Conservation (phyloP, 345 rosid genomes). For the Chamaenerion angustifolium region DNA sequence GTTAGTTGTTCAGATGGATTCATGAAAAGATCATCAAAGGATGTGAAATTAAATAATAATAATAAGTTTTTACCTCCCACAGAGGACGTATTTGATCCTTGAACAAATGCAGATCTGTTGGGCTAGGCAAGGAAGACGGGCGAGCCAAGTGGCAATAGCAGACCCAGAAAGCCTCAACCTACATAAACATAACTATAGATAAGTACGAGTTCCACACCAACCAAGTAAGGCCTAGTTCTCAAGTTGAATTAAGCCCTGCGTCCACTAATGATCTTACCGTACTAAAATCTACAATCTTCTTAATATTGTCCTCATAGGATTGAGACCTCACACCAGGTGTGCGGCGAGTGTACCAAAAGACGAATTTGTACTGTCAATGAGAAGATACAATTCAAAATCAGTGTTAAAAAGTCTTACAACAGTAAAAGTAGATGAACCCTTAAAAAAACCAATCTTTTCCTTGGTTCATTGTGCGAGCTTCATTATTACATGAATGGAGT, state of each 20-base stretch:
- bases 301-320: constrained; percentile 88
- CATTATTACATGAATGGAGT: too few species aligned
- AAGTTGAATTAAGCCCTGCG: too few species aligned
- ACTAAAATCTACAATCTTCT: constrained; percentile 85
- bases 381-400: constrained; percentile 5
- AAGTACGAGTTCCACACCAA: not conserved
- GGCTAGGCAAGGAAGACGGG: constrained; percentile 74
- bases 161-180: constrained; percentile 92
- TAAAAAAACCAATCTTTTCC: too few species aligned
- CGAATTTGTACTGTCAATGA: constrained; percentile 55
- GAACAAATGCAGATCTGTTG: constrained; percentile 87
- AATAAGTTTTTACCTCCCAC: constrained; percentile 58
- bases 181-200: not conserved
- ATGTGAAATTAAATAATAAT: constrained; percentile 2
- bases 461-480: too few species aligned
- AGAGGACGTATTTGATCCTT: constrained; percentile 85
- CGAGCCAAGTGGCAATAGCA: constrained; percentile 88
- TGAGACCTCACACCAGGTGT: constrained; percentile 80
- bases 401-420: too few species aligned
- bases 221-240: too few species aligned
- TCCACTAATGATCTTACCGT: constrained; percentile 35
- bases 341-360: constrained; percentile 97
- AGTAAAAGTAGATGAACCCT: too few species aligned
- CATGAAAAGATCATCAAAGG: not conserved
- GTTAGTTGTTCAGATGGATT: too few species aligned